phyloP scores from a whole-genome alignment of 139 green algal genomes.

The Picochlorum costavermella region DNA sequence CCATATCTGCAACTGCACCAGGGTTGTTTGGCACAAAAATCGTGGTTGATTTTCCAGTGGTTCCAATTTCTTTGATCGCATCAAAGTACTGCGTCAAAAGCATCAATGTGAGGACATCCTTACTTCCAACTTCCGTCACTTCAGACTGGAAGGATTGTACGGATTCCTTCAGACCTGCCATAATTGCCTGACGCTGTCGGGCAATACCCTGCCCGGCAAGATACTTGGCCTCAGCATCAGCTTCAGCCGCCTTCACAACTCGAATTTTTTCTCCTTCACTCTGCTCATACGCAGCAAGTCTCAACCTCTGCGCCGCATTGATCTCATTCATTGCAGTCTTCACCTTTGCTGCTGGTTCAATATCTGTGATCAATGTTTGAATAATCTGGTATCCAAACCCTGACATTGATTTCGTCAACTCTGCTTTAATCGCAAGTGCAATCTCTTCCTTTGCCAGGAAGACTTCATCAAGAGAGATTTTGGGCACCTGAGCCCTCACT shows the following conservation, averaged over 20 bases:
- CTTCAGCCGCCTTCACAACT: slow-evolving; percentile 85
- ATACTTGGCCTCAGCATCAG: slow-evolving; percentile 91
- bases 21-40: slow-evolving; percentile 68
- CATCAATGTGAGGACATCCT: slow-evolving; percentile 72
- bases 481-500: slow-evolving; percentile 54
- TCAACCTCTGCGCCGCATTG: slow-evolving; percentile 54
- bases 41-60: slow-evolving; percentile 34
- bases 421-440: slow-evolving; percentile 57
- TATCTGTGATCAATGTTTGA: slow-evolving; percentile 78
- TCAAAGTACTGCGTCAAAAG: slow-evolving; percentile 91
- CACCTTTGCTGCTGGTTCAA: slow-evolving; percentile 65
- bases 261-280: slow-evolving; percentile 72
- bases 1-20: slow-evolving; percentile 53
- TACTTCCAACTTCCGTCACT: slow-evolving; percentile 40
- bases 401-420: slow-evolving; percentile 32
- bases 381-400: slow-evolving; percentile 83
- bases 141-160: slow-evolving; percentile 66
- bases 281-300: slow-evolving; percentile 60
- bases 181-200: slow-evolving; percentile 77
- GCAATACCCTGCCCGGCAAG: slow-evolving; percentile 70
- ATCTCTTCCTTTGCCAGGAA: slow-evolving; percentile 84
- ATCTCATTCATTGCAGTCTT: slow-evolving; percentile 83
- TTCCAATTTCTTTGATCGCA: slow-evolving; percentile 70
- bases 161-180: slow-evolving; percentile 78
- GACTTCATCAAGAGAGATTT: slow-evolving; percentile 52